Evolutionary conservation across 805 yeast genomes (phyloP).

Genomic region (Zygoascus flipseniorum): DNA sequence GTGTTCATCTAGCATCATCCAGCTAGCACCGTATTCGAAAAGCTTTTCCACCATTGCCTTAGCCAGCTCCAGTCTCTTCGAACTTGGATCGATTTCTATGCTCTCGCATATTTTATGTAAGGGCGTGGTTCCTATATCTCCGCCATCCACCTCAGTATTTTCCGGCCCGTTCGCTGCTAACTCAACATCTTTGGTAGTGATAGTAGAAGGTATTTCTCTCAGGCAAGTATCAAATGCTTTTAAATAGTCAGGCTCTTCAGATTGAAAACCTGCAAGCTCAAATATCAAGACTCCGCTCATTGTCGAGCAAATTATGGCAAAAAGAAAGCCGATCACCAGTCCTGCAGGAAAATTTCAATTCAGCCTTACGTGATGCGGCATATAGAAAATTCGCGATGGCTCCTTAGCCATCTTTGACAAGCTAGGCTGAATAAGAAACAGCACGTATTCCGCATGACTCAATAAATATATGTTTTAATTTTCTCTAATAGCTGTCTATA

Average conservation of each 20-base stretch:
- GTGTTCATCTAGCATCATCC: constrained; percentile 70
- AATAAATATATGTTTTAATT: no score
- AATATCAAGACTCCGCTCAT: not conserved
- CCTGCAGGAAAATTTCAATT: no score
- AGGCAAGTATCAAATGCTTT: not conserved
- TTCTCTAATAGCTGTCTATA: no score
- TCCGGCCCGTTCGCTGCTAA: constrained; percentile 6
- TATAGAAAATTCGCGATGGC: no score
- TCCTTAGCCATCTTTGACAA: no score
- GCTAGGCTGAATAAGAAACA: no score
- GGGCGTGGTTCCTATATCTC: constrained; percentile 63
- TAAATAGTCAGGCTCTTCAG: not conserved
- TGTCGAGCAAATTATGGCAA: no score
- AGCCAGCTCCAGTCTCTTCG: constrained; percentile 40
- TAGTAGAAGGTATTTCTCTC: constrained; percentile 58
- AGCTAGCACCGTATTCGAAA: constrained; percentile 84
- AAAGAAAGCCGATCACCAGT: no score
- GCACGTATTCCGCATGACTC: no score
- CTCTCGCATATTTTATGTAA: constrained; percentile 59
- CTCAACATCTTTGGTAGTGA: constrained; percentile 68
- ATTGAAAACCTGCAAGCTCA: not conserved
- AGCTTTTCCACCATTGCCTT: constrained; percentile 51
- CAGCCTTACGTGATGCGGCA: no score
- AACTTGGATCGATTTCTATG: constrained; percentile 31
- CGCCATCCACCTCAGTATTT: constrained; percentile 14